A percentile compares a stretch with the other conserved stretches of the same genome.
Evolutionary conservation across 768 basidiomycete genomes (phyloP).

Genomic region (Boletus pseudo-olivaceus): DNA sequence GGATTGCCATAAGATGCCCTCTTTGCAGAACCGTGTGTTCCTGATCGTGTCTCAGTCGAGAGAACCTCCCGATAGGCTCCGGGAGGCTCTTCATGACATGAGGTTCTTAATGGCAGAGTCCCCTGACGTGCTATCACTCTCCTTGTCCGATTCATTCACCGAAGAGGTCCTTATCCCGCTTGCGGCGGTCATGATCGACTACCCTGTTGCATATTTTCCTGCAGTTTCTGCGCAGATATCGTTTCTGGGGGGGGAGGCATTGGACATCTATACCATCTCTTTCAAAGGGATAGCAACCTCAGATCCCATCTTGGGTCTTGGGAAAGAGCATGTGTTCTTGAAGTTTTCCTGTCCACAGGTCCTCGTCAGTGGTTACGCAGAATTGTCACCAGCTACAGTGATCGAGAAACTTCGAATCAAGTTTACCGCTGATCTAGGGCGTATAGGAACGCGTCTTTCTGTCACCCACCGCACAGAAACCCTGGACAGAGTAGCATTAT

Average conservation of each 20-base stretch:
- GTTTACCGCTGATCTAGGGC: slow-evolving; percentile 34
- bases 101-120: neutral
- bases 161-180: slow-evolving; percentile 43
- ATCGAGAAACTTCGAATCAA: slow-evolving; percentile 30
- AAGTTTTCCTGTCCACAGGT: slow-evolving; percentile 56
- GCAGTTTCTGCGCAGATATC: slow-evolving; percentile 32
- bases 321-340: slow-evolving; percentile 37
- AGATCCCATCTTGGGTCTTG: neutral
- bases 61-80: slow-evolving; percentile 10
- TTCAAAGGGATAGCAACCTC: slow-evolving; percentile 2
- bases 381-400: slow-evolving; percentile 23
- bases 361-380: slow-evolving; percentile 11
- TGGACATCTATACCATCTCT: slow-evolving; percentile 48
- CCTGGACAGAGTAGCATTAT: slow-evolving; percentile 48
- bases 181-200: slow-evolving; percentile 59
- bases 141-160: slow-evolving; percentile 28
- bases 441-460: slow-evolving; percentile 16
- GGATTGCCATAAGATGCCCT: neutral
- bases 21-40: neutral
- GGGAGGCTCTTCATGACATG: slow-evolving; percentile 13
- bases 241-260: slow-evolving; percentile 43
- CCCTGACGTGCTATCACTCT: slow-evolving; percentile 20
- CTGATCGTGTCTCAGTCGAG: slow-evolving; percentile 12
- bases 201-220: slow-evolving; percentile 56
- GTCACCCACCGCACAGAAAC: slow-evolving; percentile 36